Percentiles rank a stretch among this genome's conserved stretches.
Conservation (phyloP, 2,329 filamentous ascomycete genomes). For the Calonectria naviculata region DNA sequence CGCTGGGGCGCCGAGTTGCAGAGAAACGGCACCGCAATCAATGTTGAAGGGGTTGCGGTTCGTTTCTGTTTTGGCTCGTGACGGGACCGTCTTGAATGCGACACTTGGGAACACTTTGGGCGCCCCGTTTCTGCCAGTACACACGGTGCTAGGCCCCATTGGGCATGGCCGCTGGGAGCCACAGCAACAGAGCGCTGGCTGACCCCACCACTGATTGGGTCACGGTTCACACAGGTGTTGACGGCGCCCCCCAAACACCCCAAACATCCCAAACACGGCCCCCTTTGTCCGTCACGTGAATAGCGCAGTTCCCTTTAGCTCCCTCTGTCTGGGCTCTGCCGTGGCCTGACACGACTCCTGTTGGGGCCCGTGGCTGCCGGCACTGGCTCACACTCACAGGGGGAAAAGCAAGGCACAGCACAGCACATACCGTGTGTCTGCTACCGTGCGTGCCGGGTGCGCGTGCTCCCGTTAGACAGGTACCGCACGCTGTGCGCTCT, state of each 20-base stretch:
- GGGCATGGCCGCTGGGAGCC: constrained; percentile 41
- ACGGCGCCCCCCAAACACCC: background rate
- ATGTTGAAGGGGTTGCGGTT: constrained; percentile 31
- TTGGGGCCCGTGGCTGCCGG: background rate
- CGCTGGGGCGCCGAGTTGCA: constrained; percentile 42
- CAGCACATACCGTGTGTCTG: background rate
- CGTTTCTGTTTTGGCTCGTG: constrained; percentile 41
- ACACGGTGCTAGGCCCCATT: constrained; percentile 33
- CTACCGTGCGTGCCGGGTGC: background rate
- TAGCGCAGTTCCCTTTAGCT: background rate
- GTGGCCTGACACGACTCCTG: background rate
- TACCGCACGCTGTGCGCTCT: background rate
- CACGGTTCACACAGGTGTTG: background rate
- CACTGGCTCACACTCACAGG: background rate
- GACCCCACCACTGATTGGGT: constrained; percentile 34
- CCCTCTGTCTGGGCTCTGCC: background rate
- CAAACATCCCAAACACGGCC: constrained; percentile 6
- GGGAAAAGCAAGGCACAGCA: background rate
- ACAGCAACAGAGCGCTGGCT: constrained; percentile 43
- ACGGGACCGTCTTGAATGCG: constrained; percentile 42
- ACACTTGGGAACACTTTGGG: constrained; percentile 31
- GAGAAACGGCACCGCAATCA: constrained; percentile 37
- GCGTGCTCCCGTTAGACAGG: background rate
- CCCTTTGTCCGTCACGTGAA: constrained; percentile 30
- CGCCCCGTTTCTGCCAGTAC: constrained; percentile 41